phyloP scores from a whole-genome alignment of 306 rosid species.

The Neltuma alba region DNA sequence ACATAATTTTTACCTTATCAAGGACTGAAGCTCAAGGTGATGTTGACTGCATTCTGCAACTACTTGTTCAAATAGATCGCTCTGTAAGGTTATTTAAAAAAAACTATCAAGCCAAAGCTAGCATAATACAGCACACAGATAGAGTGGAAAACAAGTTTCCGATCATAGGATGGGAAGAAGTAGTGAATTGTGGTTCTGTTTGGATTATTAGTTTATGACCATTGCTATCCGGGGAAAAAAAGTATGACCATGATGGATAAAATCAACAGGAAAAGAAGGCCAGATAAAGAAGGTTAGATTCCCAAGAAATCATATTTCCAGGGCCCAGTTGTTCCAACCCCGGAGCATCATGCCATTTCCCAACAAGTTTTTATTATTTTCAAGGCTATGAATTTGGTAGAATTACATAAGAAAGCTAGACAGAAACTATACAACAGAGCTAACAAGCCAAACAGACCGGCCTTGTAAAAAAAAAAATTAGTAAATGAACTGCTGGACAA shows the following conservation, averaged over 20 bases:
- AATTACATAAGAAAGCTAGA: constrained; percentile 8
- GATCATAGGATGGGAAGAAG: constrained; percentile 16
- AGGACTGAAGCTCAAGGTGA: constrained; percentile 51
- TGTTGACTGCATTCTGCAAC: constrained; percentile 53
- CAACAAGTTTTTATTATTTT: neutral
- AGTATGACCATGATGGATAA: neutral
- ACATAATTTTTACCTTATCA: constrained; percentile 43
- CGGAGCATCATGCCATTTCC: neutral
- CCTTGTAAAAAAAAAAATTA: neutral
- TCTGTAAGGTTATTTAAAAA: constrained; percentile 40
- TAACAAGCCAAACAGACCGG: neutral
- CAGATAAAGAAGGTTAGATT: constrained; percentile 23
- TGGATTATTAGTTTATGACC: neutral
- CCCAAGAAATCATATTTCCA: constrained; percentile 21
- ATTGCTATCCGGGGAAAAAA: too few relatives aligned
- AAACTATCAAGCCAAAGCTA: constrained; percentile 28
- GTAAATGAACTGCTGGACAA: neutral
- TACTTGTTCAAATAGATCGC: constrained; percentile 51
- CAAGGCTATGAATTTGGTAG: neutral
- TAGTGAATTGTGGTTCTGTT: neutral
- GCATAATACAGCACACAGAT: constrained; percentile 28
- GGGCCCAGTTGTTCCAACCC: neutral
- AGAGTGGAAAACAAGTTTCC: neutral
- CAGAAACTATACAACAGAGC: neutral
- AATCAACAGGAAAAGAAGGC: constrained; percentile 1